phyloP scores from a whole-genome alignment of 495 filamentous ascomycete species.

The Neurospora sp. region DNA sequence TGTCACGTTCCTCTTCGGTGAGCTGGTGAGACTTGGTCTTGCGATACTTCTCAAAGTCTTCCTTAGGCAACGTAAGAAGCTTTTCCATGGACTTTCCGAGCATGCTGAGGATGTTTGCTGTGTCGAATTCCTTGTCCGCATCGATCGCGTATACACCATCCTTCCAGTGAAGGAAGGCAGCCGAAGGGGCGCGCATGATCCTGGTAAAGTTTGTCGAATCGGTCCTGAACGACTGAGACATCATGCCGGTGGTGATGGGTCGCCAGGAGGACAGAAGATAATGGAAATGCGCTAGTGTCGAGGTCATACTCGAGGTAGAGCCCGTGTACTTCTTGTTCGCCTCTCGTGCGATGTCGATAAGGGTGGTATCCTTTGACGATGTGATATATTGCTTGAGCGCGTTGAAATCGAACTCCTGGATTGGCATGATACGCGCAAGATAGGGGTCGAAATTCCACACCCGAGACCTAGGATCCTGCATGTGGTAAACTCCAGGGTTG shows the following conservation, averaged over 20 bases:
- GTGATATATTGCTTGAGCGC: slow-evolving; percentile 77
- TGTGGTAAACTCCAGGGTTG: slow-evolving; percentile 85
- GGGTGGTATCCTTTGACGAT: slow-evolving; percentile 67
- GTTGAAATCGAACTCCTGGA: slow-evolving; percentile 82
- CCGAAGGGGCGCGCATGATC: slow-evolving; percentile 57
- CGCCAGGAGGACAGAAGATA: slow-evolving; percentile 83
- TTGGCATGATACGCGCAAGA: slow-evolving; percentile 81
- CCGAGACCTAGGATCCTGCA: slow-evolving; percentile 78
- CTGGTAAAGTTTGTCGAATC: slow-evolving; percentile 55
- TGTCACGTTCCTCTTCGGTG: slow-evolving; percentile 51
- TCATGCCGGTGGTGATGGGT: slow-evolving; percentile 46
- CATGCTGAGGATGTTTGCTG: slow-evolving; percentile 74
- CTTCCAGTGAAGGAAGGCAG: slow-evolving; percentile 77
- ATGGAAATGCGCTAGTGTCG: slow-evolving; percentile 80
- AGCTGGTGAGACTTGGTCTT: slow-evolving; percentile 52
- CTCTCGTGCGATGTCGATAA: slow-evolving; percentile 53
- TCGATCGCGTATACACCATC: slow-evolving; percentile 92
- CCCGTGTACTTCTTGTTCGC: slow-evolving; percentile 78
- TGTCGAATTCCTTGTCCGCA: slow-evolving; percentile 88
- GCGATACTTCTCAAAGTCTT: slow-evolving; percentile 77
- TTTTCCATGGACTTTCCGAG: slow-evolving; percentile 96
- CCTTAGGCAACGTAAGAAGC: slow-evolving; percentile 69
- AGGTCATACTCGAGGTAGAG: slow-evolving; percentile 94
- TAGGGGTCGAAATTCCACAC: slow-evolving; percentile 97
- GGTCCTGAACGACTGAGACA: slow-evolving; percentile 57